Evolutionary conservation across 1,284 basidiomycete genomes (phyloP).

Genomic region (Papiliotrema terrestris): DNA sequence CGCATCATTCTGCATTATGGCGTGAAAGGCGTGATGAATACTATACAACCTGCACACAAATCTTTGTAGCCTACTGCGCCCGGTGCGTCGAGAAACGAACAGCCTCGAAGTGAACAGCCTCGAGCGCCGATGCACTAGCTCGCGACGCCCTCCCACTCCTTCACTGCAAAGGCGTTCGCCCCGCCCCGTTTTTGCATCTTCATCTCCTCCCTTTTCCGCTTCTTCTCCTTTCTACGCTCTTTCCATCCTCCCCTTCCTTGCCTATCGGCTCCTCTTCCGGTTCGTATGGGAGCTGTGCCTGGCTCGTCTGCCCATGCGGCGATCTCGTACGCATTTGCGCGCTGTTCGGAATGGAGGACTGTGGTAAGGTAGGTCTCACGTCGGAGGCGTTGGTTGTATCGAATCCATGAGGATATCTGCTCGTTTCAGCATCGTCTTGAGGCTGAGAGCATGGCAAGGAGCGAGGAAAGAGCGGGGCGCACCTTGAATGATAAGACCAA

Average conservation of each 20-base stretch:
- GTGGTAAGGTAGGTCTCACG: conserved; percentile 28
- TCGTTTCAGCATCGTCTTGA: background rate
- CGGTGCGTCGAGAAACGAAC: too few species aligned
- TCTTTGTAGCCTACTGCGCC: too few species aligned
- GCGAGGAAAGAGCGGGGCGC: conserved; percentile 1
- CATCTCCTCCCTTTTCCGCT: conserved; percentile 21
- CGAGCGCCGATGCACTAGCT: background rate
- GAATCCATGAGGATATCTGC: conserved; percentile 39
- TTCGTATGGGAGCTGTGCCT: conserved; percentile 26
- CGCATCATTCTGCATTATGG: too few species aligned
- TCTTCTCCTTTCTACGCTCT: conserved; percentile 15
- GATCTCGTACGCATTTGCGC: conserved; percentile 41
- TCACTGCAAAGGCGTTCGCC: conserved; percentile 42
- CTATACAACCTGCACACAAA: too few species aligned
- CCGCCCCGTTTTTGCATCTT: conserved; percentile 30
- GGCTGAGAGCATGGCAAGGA: background rate
- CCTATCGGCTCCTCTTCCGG: background rate
- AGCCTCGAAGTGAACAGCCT: too few species aligned
- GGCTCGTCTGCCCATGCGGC: conserved; percentile 45
- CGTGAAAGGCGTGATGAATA: too few species aligned
- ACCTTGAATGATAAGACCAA: conserved; percentile 41
- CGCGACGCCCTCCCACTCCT: conserved; percentile 44
- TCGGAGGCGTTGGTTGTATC: conserved; percentile 30
- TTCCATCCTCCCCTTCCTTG: conserved; percentile 10
- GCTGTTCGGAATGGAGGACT: conserved; percentile 29